Evolutionary conservation across 1,139 yeast genomes (phyloP).

Genomic region (Pneumocystis oryctolagi): DNA sequence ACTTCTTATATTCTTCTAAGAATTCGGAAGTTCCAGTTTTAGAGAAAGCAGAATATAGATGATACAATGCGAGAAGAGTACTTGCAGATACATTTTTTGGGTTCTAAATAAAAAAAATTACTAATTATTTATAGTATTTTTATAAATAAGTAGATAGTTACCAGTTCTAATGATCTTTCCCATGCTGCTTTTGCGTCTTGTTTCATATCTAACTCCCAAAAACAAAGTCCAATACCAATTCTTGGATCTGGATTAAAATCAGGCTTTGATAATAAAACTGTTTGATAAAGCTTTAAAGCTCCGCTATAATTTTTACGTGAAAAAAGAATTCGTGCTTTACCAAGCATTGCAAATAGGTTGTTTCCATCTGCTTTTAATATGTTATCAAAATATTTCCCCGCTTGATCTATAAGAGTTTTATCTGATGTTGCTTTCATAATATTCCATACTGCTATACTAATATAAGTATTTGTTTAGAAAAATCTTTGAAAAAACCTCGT

Average conservation of each 20-base stretch:
- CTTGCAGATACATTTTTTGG: slow-evolving; percentile 48
- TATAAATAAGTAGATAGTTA: neutral
- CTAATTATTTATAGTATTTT: neutral
- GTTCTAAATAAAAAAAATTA: slow-evolving; percentile 21
- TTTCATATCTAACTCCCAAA: slow-evolving; percentile 72
- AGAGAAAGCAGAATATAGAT: slow-evolving; percentile 48
- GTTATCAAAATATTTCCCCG: slow-evolving; percentile 22
- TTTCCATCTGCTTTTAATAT: slow-evolving; percentile 27
- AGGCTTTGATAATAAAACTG: slow-evolving; percentile 63
- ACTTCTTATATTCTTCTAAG: slow-evolving; percentile 23
- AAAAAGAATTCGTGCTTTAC: slow-evolving; percentile 70
- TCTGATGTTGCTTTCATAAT: slow-evolving; percentile 4
- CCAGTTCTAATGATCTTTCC: slow-evolving; percentile 58
- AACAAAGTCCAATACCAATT: slow-evolving; percentile 87
- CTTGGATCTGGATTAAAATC: slow-evolving; percentile 74
- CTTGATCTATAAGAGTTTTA: slow-evolving; percentile 14
- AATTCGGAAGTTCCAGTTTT: slow-evolving; percentile 23
- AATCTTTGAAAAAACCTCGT: slow-evolving; percentile 33
- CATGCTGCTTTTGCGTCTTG: slow-evolving; percentile 68
- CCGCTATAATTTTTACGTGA: slow-evolving; percentile 55
- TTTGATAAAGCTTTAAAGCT: slow-evolving; percentile 73
- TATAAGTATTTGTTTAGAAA: slow-evolving; percentile 12
- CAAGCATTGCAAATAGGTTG: slow-evolving; percentile 65
- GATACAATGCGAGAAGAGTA: slow-evolving; percentile 50
- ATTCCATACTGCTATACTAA: neutral